phyloP scores from a whole-genome alignment of 108 stramenopile genomes.

The Bacterosira constricta region DNA sequence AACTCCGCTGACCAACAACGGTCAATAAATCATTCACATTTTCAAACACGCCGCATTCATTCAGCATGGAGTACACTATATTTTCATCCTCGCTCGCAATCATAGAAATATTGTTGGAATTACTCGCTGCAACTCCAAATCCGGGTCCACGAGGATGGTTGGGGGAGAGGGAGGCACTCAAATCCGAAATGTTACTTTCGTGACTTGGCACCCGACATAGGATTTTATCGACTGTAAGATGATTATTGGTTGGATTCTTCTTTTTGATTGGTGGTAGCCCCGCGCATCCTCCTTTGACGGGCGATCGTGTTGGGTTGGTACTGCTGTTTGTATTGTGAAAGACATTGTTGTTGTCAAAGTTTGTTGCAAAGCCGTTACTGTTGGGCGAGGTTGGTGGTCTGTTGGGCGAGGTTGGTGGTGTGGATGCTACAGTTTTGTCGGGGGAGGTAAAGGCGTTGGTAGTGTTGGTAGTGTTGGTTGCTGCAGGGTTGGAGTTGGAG shows the following conservation, averaged over 20 bases:
- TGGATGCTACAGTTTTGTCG: constrained; percentile 6
- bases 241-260: not conserved
- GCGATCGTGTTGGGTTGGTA: no score
- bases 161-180: constrained; percentile 21
- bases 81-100: not conserved
- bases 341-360: not conserved
- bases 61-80: not conserved
- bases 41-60: constrained; percentile 9
- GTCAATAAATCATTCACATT: not conserved
- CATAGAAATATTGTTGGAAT: not conserved
- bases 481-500: no score
- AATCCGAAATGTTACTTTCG: constrained; percentile 28
- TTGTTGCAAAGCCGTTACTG: not conserved
- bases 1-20: not conserved
- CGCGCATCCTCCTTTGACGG: not conserved
- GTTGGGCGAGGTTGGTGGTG: not conserved
- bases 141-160: not conserved
- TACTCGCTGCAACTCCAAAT: not conserved
- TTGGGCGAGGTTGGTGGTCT: not conserved
- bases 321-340: no score
- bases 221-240: constrained; percentile 30
- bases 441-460: not conserved
- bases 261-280: not conserved
- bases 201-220: constrained; percentile 25
- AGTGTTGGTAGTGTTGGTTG: not conserved